Evolutionary conservation across 345 rosid genomes (phyloP).

Genomic region (Carallia brachiata): DNA sequence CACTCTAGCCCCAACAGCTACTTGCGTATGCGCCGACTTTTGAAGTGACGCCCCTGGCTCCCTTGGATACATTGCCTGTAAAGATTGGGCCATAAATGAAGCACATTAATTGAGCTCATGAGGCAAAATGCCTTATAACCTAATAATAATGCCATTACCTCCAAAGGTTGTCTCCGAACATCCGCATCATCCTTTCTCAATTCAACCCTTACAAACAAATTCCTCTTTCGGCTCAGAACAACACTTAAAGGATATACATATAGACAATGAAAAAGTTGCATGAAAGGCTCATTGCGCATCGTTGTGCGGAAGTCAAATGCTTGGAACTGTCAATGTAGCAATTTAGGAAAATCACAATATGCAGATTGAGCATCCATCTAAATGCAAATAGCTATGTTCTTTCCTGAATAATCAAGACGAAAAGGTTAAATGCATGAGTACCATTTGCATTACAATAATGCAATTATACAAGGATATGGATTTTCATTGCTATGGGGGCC

Average conservation of each 20-base stretch:
- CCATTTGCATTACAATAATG: too few species aligned
- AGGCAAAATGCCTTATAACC: conserved; percentile 12
- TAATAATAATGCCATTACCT: conserved; percentile 50
- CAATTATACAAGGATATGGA: too few species aligned
- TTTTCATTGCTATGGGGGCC: too few species aligned
- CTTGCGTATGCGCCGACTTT: conserved; percentile 90
- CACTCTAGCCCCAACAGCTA: conserved; percentile 78
- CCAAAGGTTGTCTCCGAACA: conserved; percentile 83
- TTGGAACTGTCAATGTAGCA: conserved; percentile 51
- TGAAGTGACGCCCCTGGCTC: conserved; percentile 71
- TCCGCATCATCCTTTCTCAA: conserved; percentile 90
- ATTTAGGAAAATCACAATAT: conserved; percentile 8
- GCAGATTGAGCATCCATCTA: not conserved
- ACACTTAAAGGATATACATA: conserved; percentile 86
- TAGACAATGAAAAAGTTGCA: conserved; percentile 94
- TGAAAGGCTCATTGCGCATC: conserved; percentile 91
- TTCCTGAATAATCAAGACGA: too few species aligned
- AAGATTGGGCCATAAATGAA: conserved; percentile 29
- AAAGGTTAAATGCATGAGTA: too few species aligned
- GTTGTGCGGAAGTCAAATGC: conserved; percentile 97
- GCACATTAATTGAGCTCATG: conserved; percentile 12
- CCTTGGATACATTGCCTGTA: conserved; percentile 82
- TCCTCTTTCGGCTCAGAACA: conserved; percentile 90
- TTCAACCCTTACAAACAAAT: conserved; percentile 82
- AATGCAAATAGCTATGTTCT: not conserved